Conservation (phyloP, 2,329 filamentous ascomycete species). For the Ustilaginoidea virens region DNA sequence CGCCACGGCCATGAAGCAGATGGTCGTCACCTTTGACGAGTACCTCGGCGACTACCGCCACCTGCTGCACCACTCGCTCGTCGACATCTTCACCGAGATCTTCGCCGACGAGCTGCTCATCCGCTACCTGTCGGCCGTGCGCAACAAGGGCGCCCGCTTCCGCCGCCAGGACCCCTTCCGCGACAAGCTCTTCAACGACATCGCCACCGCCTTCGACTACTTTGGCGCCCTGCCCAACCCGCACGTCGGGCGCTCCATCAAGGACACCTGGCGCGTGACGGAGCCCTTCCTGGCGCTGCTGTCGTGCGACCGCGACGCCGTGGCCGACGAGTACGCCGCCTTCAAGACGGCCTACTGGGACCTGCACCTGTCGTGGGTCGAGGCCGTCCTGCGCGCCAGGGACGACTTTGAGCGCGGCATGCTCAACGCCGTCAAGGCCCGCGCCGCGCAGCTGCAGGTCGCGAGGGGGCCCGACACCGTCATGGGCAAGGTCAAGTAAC, state of each 20-base stretch:
- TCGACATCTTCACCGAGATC: conserved; percentile 87
- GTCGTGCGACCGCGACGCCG: conserved; percentile 54
- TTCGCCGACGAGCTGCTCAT: conserved; percentile 82
- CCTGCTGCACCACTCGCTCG: conserved; percentile 72
- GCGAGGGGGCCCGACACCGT: conserved; percentile 77
- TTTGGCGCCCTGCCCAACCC: conserved; percentile 59
- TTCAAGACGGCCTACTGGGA: conserved; percentile 91
- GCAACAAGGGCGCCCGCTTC: conserved; percentile 85
- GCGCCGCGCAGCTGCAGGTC: conserved; percentile 72
- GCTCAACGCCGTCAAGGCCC: conserved; percentile 74
- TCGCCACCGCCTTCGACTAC: conserved; percentile 79
- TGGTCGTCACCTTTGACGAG: conserved; percentile 88
- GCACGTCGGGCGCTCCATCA: conserved; percentile 59
- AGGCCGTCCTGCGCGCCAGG: conserved; percentile 69
- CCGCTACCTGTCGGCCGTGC: conserved; percentile 67
- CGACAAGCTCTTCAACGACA: conserved; percentile 87
- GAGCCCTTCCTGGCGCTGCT: conserved; percentile 71
- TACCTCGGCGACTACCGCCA: conserved; percentile 79
- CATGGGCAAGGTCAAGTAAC: conserved; percentile 85
- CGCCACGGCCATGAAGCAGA: conserved; percentile 76
- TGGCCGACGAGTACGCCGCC: conserved; percentile 63
- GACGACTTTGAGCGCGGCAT: conserved; percentile 91
- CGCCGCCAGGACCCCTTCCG: conserved; percentile 73
- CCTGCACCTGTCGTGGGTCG: conserved; percentile 87
- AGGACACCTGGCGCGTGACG: conserved; percentile 83